phyloP scores from a whole-genome alignment of 352 stramenopile genomes.

The Peronospora destructor region DNA sequence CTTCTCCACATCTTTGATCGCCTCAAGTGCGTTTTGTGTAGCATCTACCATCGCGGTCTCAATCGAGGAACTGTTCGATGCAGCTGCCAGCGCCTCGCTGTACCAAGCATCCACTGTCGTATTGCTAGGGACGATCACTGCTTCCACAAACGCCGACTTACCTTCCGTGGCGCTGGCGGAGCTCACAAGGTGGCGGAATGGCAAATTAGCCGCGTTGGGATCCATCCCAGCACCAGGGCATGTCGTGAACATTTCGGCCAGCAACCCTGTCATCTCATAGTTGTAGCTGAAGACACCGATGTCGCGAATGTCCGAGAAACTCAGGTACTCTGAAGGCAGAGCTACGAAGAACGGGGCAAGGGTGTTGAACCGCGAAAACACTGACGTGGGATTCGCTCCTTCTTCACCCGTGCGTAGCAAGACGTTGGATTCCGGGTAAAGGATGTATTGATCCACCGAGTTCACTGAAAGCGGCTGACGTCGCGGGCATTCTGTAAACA shows the following conservation, averaged over 20 bases:
- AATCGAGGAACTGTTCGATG: conserved; percentile 31
- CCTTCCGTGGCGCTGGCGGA: conserved; percentile 6
- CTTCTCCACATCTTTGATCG: conserved; percentile 74
- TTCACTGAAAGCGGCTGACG: conserved; percentile 29
- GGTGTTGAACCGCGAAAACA: conserved; percentile 43
- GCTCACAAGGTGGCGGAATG: conserved; percentile 28
- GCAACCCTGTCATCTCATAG: conserved; percentile 69
- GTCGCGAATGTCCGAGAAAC: conserved; percentile 65
- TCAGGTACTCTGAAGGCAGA: conserved; percentile 60
- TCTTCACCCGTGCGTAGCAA: conserved; percentile 47
- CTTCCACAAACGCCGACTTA: conserved; percentile 42
- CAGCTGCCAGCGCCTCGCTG: conserved; percentile 42
- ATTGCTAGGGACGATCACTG: conserved; percentile 53
- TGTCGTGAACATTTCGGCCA: conserved; percentile 68
- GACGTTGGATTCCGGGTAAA: conserved; percentile 52
- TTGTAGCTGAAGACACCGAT: conserved; percentile 79
- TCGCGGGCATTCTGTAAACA: conserved; percentile 53
- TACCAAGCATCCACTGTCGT: conserved; percentile 39
- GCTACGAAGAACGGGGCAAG: conserved; percentile 49
- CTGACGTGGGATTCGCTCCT: conserved; percentile 35
- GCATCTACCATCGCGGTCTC: conserved; percentile 19
- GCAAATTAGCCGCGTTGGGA: conserved; percentile 7
- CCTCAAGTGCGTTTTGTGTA: conserved; percentile 26
- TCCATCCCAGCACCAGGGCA: conserved; percentile 44
- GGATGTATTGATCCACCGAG: conserved; percentile 39